These are phyloP conservation scores for Plasmopara halstedii DNA, from an alignment of 352 stramenopile genomes.

Conservation along the genomic window DNA sequence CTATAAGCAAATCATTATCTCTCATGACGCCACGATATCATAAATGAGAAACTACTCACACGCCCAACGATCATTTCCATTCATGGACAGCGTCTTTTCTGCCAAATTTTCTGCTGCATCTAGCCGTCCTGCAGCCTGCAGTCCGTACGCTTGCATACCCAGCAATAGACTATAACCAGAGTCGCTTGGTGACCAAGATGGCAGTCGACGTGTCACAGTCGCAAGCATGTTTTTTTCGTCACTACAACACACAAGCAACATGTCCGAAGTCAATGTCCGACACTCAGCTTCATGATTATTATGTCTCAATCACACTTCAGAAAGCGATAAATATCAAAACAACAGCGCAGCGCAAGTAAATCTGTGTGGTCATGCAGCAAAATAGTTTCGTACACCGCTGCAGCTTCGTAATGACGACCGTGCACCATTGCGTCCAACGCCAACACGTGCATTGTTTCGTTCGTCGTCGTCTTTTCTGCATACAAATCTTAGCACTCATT, in stretches of 20 bases:
- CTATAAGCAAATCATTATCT: constrained; percentile 19
- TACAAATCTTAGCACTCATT: constrained; percentile 1
- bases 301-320: constrained; percentile 58
- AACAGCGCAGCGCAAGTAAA: constrained; percentile 67
- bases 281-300: not conserved
- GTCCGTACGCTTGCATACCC: constrained; percentile 77
- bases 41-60: constrained; percentile 49
- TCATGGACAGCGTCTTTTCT: constrained; percentile 79
- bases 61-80: constrained; percentile 76
- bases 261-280: not conserved
- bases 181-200: constrained; percentile 71
- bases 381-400: constrained; percentile 75
- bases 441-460: constrained; percentile 66
- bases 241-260: constrained; percentile 21
- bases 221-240: constrained; percentile 74
- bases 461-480: constrained; percentile 19
- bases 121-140: constrained; percentile 53
- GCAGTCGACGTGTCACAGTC: constrained; percentile 60
- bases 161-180: constrained; percentile 71
- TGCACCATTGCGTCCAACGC: constrained; percentile 64
- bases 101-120: constrained; percentile 61
- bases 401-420: constrained; percentile 58
- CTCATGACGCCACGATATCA: not conserved
- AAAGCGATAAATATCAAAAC: constrained; percentile 68
- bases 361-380: constrained; percentile 57